Base-by-base conservation (phyloP, 2,329 filamentous ascomycete genomes). In the Helotiales sp. region DNA sequence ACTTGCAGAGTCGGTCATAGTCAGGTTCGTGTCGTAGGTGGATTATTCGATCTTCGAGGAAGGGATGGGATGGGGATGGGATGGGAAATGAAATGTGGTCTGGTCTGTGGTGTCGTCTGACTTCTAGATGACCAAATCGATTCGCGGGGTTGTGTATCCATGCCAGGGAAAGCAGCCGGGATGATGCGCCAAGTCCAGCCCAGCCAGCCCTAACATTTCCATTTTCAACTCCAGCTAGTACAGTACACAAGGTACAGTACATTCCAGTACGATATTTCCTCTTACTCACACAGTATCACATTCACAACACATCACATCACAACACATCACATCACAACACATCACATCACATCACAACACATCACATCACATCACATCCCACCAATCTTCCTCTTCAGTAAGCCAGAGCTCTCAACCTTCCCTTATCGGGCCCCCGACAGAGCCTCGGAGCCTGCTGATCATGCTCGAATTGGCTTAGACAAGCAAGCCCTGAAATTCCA, bases 361-460 rank as follows among this genome's bases (percentile, higher is more conserved):
- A n/a, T n/a, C n/a, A n/a, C n/a, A n/a, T n/a, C n/a, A n/a, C n/a
- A n/a, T n/a, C n/a, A n/a, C n/a, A n/a, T n/a, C n/a, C n/a, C n/a
- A n/a, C n/a, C n/a, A 54, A 37, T 30, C 52, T 22, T 22, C 30
- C 17, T 30, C 17, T n/a, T 13, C 20, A 26, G 30, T 40, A 57
- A 57, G 54, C 54, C 32, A 57, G 63, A 64, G 55, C 64, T 60
- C 58, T 54, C 59, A 58, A 64, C 60, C 65, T 63, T 66, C 64
- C 58, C 66, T 57, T 55, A 47, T 37, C 43, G 55, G 64, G 64
- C 58, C 52, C 45, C 50, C 49, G 62, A 57, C 22, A 50, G 22
- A 43, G 43, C 17, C 24, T 30, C 30, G 50, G 32, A 61, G 43
- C 49, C 68, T 68, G 70, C 55, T 73, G 71, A 73, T 70, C 71